Base-by-base conservation (phyloP, 108 stramenopile species). In the Stephanodiscus triporus region DNA sequence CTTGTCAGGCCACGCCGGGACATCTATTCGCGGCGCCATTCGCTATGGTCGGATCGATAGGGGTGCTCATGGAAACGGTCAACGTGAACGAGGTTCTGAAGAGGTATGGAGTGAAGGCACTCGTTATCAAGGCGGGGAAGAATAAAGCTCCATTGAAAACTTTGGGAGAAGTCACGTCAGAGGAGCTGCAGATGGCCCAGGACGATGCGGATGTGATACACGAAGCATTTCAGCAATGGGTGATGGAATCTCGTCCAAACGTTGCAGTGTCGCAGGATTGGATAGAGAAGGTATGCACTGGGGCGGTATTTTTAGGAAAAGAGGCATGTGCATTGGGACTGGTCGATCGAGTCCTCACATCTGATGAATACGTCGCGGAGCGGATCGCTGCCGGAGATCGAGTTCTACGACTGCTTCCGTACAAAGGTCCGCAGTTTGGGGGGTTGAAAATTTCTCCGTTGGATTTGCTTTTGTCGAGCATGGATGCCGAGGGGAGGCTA, bases 281-380 rank as follows among this genome's bases (percentile, higher is more conserved):
- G 62, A 47, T 82, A 24, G 86, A 85, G 11, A 80, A 77, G 47
- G 87, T 93, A 11, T 84, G 82, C 62, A 87, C 90, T 30, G 94
- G 94, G n/a, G 78, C 78, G 6, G 80, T 90, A 30, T 87, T 84
- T 30, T 58, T 90, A 34, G 94, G 88, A 10, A 65, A 54, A 47
- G 84, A 87, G 43, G 94, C 89, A 5, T 36, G 75, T 6, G 83
- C 84, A 47, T 65, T 81, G 14, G 82, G 87, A 16, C 66, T 95
- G 67, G 85, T 95, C 23, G 94, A 95, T 81, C 75, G 77, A 20
- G 70, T 92, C 0, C 34, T 91, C 59, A 93, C 94, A 10, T 89
- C 88, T 19, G 89, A 92, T 69, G 91, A 92, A 49, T 95, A 95
- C 63, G 78, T 95, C 48, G 71, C 85, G 55, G 87, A 95, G 63